Evolutionary conservation across 768 basidiomycete genomes (phyloP).

Genomic region (Auriculariales sp.): DNA sequence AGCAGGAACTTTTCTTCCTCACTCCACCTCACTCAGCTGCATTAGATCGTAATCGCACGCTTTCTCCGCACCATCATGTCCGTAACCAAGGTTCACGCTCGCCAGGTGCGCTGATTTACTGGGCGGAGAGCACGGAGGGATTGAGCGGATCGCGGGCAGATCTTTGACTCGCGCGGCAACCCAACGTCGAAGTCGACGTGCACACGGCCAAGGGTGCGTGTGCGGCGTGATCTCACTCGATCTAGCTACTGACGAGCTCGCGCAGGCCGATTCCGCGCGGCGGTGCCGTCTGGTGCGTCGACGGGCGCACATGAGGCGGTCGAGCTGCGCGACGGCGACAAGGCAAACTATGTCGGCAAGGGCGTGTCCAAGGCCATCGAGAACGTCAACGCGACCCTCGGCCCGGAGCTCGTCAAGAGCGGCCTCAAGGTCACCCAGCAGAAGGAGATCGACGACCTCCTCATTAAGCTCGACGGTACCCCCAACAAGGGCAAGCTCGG

Average conservation of each 20-base stretch:
- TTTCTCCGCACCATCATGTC: constrained; percentile 43
- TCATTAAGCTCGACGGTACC: constrained; percentile 95
- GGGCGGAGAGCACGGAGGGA: neutral
- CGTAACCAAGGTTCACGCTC: constrained; percentile 80
- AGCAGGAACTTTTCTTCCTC: no score
- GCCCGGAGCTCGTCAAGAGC: constrained; percentile 74
- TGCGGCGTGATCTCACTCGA: neutral
- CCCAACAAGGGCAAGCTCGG: constrained; percentile 99
- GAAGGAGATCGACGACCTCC: constrained; percentile 92
- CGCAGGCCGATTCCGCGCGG: constrained; percentile 79
- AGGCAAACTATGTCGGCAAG: constrained; percentile 86
- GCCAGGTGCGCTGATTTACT: constrained; percentile 46
- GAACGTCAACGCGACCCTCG: constrained; percentile 88
- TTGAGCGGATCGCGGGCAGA: constrained; percentile 34
- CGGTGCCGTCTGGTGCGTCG: constrained; percentile 96
- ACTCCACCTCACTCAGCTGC: no score
- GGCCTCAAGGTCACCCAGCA: constrained; percentile 76
- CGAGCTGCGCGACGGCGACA: constrained; percentile 95
- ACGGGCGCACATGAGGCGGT: constrained; percentile 98
- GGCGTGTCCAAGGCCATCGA: constrained; percentile 88
- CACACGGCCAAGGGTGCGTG: constrained; percentile 68
- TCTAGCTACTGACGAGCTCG: neutral
- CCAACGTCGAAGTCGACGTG: constrained; percentile 93
- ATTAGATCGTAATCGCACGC: no score
- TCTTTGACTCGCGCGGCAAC: constrained; percentile 99